Evolutionary conservation across 2,329 filamentous ascomycete genomes (phyloP), one percentile per base, ranked within the genome.

Genomic region (Ceratocystis eucalypticola): DNA sequence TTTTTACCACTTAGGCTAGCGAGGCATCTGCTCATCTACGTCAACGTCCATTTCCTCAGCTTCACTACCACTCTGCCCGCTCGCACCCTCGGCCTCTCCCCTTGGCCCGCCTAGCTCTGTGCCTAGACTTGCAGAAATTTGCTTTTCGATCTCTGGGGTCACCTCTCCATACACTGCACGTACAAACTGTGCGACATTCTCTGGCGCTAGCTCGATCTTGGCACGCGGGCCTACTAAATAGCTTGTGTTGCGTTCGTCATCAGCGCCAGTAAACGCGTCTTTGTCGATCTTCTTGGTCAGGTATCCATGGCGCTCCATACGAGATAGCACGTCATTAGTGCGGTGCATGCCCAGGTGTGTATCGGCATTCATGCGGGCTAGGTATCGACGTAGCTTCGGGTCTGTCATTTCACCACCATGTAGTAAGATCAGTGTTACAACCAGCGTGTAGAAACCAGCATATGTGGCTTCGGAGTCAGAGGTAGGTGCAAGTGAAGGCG

Each of bases 221-320:
- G 89, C 93, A 25, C 94, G 82, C 5, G 91, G 88, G 0, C 94
- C 94, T 15, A 96, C 83, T 66, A 88, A 83, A 82, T 90, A 99
- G 61, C 89, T 91, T 6, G 91, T 80, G 1, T 84, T 86, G 46
- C 96, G 89, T 0, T 84, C 85, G 20, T 64, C 61, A 30, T 57
- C 53, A 7, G 25, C 53, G 53, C 53, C 53, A 1, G 28, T 71
- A 3, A 76, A 75, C 74, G 72, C 73, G 12, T 79, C 78, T 57
- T 77, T 82, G 70, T 96, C 91, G 22, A 86, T 82, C 62, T 86
- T 81, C 69, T 84, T 88, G 45, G 91, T 80, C 2, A 99, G 78
- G 72, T 99, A 99, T 0, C 88, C 89, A 65, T 97, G 91, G 69
- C 83, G 87, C 69, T 87, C 82, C 78, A 97, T 86, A 64, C 84